Evolutionary conservation across 1,284 basidiomycete genomes (phyloP), one percentile per base, ranked within the genome.

Genomic region (Bjerkandera adusta): DNA sequence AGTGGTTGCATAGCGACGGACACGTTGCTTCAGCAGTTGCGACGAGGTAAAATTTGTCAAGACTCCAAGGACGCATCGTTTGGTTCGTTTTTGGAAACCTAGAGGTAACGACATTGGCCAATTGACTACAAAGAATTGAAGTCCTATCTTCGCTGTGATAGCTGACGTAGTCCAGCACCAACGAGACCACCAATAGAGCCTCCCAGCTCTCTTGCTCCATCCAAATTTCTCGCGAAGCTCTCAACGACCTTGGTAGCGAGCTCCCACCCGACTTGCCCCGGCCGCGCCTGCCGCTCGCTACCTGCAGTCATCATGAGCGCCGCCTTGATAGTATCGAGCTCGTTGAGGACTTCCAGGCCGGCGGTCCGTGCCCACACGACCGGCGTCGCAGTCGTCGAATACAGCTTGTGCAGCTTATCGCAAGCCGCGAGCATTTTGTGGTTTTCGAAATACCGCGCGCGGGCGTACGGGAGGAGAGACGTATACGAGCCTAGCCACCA

Each of bases 281-380:
- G 35, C 24, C 13, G 53, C 16, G 4, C 5, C 24, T 32, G 13
- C 34, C 24, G 35, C 56, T 34, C 35, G 73, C 79, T 60, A 18
- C 93, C 93, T 3, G 90, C 93, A 16, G 76, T 73, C 59, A 83
- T 75, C 89, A 97, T 93, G 21, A 97, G 66, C 1, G 85, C 81
- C 5, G 79, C 77, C 68, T 97, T 97, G 52, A 97, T 58, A 0
- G 79, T 71, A 50, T 89, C 86, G 16, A 96, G 67, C 67, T 97
- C 93, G 60, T 97, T 96, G 36, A 97, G 60, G 7, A 96, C 81
- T 59, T 97, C 93, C n/a, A 97, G 64, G 0, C 93, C 94, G 7
- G 87, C 80, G 0, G 87, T 88, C 40, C 94, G 80, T 4, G 83
- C 84, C 89, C 89, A 92, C 22, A 96, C 92, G 22, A 95, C 58